Evolutionary conservation across 805 yeast species (phyloP).

Genomic region (Candida rishiriensis): DNA sequence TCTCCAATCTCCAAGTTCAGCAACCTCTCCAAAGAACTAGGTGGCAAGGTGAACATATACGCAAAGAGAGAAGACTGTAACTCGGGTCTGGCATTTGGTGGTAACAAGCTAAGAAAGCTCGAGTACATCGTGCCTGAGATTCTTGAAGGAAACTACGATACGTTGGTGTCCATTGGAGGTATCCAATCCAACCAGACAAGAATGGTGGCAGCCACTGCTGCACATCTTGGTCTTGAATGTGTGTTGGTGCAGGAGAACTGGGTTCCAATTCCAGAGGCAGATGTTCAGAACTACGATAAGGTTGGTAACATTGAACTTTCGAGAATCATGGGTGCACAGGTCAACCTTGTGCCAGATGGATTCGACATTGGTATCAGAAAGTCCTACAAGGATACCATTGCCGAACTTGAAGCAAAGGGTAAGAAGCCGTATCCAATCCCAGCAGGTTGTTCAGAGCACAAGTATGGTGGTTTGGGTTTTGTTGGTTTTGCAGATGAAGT

Average conservation of each 20-base stretch:
- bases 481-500: too few species aligned
- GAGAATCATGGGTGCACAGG: constrained; percentile 34
- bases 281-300: constrained; percentile 26
- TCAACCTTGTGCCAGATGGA: constrained; percentile 30
- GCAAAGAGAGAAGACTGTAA: too few species aligned
- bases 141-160: too few species aligned
- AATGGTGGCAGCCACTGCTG: constrained; percentile 30
- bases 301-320: constrained; percentile 35
- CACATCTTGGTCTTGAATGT: constrained; percentile 32
- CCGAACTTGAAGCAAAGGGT: constrained; percentile 25
- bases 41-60: constrained; percentile 14
- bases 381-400: constrained; percentile 30
- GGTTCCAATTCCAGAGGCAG: constrained; percentile 33
- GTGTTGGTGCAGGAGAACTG: constrained; percentile 34
- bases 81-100: too few species aligned
- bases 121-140: too few species aligned
- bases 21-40: constrained; percentile 23
- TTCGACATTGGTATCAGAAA: constrained; percentile 34
- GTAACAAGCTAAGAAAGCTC: too few species aligned
- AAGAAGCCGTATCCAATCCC: constrained; percentile 34
- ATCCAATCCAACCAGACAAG: too few species aligned
- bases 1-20: constrained; percentile 32
- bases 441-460: constrained; percentile 17
- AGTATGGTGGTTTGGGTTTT: too few species aligned
- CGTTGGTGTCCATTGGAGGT: too few species aligned